A percentile compares a stretch with the other conserved stretches of the same genome.
Evolutionary conservation across 2,329 filamentous ascomycete species (phyloP).

Genomic region (Aspergillus felis): DNA sequence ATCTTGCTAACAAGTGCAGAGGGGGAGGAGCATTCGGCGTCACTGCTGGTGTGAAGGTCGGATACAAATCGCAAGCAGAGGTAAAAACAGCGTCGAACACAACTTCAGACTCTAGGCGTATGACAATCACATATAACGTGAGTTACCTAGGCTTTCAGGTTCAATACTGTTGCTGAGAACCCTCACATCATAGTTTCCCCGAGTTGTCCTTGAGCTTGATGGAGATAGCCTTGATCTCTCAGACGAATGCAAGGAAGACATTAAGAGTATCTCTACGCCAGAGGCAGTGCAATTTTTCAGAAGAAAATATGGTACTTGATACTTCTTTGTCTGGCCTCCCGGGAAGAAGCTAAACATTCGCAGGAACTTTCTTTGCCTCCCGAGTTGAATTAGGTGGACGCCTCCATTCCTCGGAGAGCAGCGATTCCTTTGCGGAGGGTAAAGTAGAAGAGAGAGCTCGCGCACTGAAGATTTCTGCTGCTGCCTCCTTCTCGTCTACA

Average conservation of each 20-base stretch:
- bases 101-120: neutral
- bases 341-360: too few species aligned
- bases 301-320: constrained; percentile 2
- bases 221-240: constrained; percentile 3
- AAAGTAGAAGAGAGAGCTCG: neutral
- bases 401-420: constrained; percentile 4
- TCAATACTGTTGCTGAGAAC: neutral
- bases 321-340: too few species aligned
- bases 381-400: constrained; percentile 5
- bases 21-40: too few species aligned
- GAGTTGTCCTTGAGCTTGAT: constrained; percentile 5
- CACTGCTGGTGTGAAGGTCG: too few species aligned
- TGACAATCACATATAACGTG: constrained; percentile 9
- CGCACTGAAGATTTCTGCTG: constrained; percentile 1
- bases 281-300: constrained; percentile 1
- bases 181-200: neutral
- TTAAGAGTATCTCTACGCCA: neutral
- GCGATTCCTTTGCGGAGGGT: neutral
- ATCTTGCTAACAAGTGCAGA: too few species aligned
- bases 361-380: neutral
- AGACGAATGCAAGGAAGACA: constrained; percentile 3
- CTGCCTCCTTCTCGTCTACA: constrained; percentile 1
- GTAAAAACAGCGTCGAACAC: neutral
- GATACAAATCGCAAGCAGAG: too few species aligned
- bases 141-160: neutral